Base-by-base conservation (phyloP, 176 grass and related monocot genomes). In the Phragmites australis region DNA sequence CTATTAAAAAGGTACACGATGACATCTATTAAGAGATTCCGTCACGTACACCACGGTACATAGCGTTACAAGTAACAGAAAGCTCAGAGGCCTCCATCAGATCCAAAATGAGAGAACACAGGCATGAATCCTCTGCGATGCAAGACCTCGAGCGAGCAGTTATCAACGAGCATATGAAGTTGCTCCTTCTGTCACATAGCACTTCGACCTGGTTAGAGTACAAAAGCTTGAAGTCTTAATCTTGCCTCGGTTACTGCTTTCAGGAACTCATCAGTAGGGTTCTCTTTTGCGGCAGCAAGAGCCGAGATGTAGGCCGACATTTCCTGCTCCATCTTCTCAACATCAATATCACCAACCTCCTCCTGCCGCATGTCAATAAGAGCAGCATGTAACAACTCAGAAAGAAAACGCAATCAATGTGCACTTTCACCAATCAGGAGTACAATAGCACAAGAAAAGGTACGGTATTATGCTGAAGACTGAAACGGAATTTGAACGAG, bases 221-320 rank as follows among this genome's bases (percentile, higher is more conserved):
- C 82, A 72, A 93, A 81, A 21, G 90, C 90, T 74, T 88, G 88
- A 17, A 96, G 96, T 64, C 80, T 88, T 77, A 90, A 58, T 67
- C 96, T 99, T 54, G 87, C 97, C 15, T 93, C 88, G 25, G 87
- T 76, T 68, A 92, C 84, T 54, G 49, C 75, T 32, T 86, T 79
- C 72, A 96, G 49, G 67, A 84, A 93, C 11, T 93, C 92, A 23
- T 96, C 90, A 1, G 73, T 90, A 47, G 97, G 97, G 66, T 96
- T 99, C 47, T 89, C 93, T 88, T 87, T 99, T 0, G 89, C 93
- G 16, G 97, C 90, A 43, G 92, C 88, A 65, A 99, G 70, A 68
- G 97, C 93, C 3, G 77, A 86, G 19, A 57, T 3, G 13, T 99
- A 99, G 21, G 84, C 74, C 4, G 88, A 81, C 82, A 92, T 93